A percentile compares a stretch with the other conserved stretches of the same genome.
Conservation (phyloP, 1,139 yeast species). For the Zygosaccharomyces pseudobailii region DNA sequence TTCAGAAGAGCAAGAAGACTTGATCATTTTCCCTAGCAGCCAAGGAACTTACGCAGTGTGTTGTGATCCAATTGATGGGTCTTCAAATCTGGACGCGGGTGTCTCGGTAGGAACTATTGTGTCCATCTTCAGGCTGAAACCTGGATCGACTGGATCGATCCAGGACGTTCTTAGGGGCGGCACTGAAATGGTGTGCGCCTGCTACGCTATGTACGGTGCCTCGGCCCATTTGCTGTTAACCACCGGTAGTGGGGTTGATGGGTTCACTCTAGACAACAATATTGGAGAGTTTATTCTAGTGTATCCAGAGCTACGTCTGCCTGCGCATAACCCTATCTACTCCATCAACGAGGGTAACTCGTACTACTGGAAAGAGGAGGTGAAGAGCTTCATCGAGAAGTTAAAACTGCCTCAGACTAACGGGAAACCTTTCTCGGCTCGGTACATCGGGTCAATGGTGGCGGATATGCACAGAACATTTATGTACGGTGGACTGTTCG, state of each 20-base stretch:
- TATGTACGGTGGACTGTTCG: slow-evolving; percentile 89
- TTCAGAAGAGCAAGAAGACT: slow-evolving; percentile 93
- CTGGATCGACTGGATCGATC: slow-evolving; percentile 74
- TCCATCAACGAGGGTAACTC: slow-evolving; percentile 96
- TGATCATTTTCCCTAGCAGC: slow-evolving; percentile 76
- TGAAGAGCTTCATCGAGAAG: slow-evolving; percentile 62
- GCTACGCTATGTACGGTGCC: slow-evolving; percentile 98
- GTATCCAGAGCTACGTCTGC: slow-evolving; percentile 71
- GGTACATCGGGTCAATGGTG: slow-evolving; percentile 98
- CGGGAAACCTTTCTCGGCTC: slow-evolving; percentile 85
- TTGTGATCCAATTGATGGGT: slow-evolving; percentile 97
- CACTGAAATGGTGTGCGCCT: slow-evolving; percentile 93
- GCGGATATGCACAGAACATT: slow-evolving; percentile 97
- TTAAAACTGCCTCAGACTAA: slow-evolving; percentile 70
- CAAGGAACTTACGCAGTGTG: slow-evolving; percentile 91
- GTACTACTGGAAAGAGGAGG: slow-evolving; percentile 72
- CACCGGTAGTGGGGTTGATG: slow-evolving; percentile 88
- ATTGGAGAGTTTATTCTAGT: slow-evolving; percentile 95
- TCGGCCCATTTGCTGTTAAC: slow-evolving; percentile 94
- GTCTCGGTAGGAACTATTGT: slow-evolving; percentile 97
- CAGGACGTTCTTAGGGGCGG: slow-evolving; percentile 89
- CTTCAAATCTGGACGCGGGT: slow-evolving; percentile 96
- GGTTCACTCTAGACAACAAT: slow-evolving; percentile 88
- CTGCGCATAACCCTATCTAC: slow-evolving; percentile 65
- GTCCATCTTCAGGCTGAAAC: slow-evolving; percentile 75